phyloP scores from a whole-genome alignment of 176 grass and related monocot species.

The Zizania latifolia region DNA sequence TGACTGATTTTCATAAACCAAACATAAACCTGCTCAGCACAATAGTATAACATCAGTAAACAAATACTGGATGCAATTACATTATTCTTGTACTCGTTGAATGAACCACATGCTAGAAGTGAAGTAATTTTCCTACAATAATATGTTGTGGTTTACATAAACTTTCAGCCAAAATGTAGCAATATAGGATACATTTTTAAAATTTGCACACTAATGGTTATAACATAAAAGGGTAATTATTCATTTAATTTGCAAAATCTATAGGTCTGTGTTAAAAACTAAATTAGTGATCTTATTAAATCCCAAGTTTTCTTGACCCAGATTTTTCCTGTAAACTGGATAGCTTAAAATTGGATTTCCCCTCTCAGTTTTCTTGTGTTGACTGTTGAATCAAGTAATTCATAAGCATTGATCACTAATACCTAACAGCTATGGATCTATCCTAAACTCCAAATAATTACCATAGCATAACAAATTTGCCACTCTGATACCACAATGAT shows the following conservation, averaged over 20 bases:
- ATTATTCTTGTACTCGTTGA: not conserved
- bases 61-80: not conserved
- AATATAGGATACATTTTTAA: not conserved
- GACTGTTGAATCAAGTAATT: not conserved
- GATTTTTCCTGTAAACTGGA: not conserved
- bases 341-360: not conserved
- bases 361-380: not conserved
- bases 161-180: conserved; percentile 5
- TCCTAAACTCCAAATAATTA: not conserved
- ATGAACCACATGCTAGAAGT: not conserved
- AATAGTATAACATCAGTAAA: conserved; percentile 4
- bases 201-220: not conserved
- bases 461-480: not conserved
- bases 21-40: conserved; percentile 52
- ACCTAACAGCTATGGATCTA: not conserved
- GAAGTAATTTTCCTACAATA: not conserved
- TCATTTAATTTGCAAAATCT: not conserved
- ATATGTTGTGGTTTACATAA: not conserved
- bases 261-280: not conserved
- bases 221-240: not conserved
- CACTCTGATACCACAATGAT: no score
- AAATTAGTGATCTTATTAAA: not conserved
- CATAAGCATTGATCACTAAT: not conserved
- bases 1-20: conserved; percentile 75
- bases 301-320: not conserved